Evolutionary conservation across 176 grass and related monocot species (phyloP).

Genomic region (Saccharum spontaneum): DNA sequence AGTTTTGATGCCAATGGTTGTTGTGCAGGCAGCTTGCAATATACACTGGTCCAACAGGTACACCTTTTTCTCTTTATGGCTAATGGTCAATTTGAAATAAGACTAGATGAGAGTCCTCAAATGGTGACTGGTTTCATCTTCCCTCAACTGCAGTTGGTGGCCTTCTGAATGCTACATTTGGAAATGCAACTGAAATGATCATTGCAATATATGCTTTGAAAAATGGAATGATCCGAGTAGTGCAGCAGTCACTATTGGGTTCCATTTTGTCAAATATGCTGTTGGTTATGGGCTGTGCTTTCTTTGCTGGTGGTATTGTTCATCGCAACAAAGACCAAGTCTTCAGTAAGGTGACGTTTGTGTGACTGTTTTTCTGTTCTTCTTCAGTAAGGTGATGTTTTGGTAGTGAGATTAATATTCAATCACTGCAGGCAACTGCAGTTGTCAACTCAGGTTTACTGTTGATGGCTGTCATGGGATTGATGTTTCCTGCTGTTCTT

Average conservation of each 20-base stretch:
- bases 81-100: not conserved
- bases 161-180: conserved; percentile 92
- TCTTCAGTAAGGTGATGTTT: not conserved
- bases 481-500: conserved; percentile 79
- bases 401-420: conserved; percentile 15
- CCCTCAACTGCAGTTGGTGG: conserved; percentile 63
- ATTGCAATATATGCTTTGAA: conserved; percentile 83
- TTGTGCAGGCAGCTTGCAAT: conserved; percentile 68
- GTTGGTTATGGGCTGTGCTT: conserved; percentile 75
- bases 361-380: conserved; percentile 9
- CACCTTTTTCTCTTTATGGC: conserved; percentile 26
- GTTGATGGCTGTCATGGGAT: conserved; percentile 79
- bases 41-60: conserved; percentile 82
- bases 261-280: conserved; percentile 94
- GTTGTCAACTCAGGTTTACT: conserved; percentile 74
- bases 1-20: conserved; percentile 29
- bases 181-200: conserved; percentile 90
- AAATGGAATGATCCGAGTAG: conserved; percentile 73
- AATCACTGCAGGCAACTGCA: conserved; percentile 48
- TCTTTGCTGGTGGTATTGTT: conserved; percentile 70
- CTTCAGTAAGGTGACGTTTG: conserved; percentile 67
- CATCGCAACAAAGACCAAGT: conserved; percentile 70
- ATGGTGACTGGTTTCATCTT: not conserved
- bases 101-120: not conserved
- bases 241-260: conserved; percentile 81